phyloP scores from a whole-genome alignment of 768 basidiomycete species.

The Chiua virens region DNA sequence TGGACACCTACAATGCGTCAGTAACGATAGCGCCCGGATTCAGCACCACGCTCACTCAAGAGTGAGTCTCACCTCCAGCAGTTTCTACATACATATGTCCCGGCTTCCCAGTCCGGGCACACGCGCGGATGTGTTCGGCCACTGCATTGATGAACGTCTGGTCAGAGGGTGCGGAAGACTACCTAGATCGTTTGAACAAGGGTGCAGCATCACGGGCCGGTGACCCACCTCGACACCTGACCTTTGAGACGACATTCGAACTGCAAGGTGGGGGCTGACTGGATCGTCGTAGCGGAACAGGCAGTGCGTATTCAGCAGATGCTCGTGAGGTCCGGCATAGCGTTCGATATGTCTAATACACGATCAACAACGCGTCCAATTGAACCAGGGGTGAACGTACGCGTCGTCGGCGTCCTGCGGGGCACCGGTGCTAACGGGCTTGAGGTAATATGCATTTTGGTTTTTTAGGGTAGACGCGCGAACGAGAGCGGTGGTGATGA shows the following conservation, averaged over 20 bases:
- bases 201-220: background rate
- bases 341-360: constrained; percentile 62
- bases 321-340: constrained; percentile 41
- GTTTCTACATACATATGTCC: constrained; percentile 87
- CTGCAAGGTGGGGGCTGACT: constrained; percentile 92
- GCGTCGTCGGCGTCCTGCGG: constrained; percentile 78
- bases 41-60: constrained; percentile 7
- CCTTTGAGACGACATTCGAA: constrained; percentile 42
- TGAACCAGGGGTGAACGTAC: constrained; percentile 43
- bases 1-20: constrained; percentile 68
- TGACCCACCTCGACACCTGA: constrained; percentile 30
- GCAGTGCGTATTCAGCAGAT: constrained; percentile 60
- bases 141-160: constrained; percentile 64
- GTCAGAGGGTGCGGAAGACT: constrained; percentile 54
- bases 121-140: constrained; percentile 56
- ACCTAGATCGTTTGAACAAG: constrained; percentile 3
- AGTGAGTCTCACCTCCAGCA: constrained; percentile 79
- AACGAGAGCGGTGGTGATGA: constrained; percentile 82
- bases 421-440: constrained; percentile 91
- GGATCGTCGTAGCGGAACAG: constrained; percentile 85
- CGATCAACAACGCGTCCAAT: background rate
- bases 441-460: constrained; percentile 66
- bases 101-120: constrained; percentile 37
- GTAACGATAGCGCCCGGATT: background rate
- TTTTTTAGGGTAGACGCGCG: constrained; percentile 66